Percentiles rank a stretch among this genome's conserved stretches.
phyloP scores from a whole-genome alignment of 1,284 basidiomycete species.

The Heterobasidion annosum region DNA sequence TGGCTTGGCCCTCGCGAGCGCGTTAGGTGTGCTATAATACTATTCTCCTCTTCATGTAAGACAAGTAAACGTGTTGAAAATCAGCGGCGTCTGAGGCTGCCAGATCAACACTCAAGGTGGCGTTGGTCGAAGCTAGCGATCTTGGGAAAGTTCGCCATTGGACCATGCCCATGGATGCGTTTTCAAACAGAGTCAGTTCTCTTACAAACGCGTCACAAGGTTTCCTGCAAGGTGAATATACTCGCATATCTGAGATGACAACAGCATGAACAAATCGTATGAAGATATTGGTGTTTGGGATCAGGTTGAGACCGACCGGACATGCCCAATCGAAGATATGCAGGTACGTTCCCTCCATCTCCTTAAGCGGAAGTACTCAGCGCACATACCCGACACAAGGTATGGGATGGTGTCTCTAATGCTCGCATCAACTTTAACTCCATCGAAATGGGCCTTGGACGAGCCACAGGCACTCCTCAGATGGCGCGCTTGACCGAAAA shows the following conservation, averaged over 20 bases:
- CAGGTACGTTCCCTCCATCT: slow-evolving; percentile 39
- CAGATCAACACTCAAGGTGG: slow-evolving; percentile 45
- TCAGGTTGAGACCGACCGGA: slow-evolving; percentile 64
- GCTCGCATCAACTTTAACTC: slow-evolving; percentile 70
- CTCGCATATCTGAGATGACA: background rate
- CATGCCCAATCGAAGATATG: slow-evolving; percentile 75
- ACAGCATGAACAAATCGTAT: background rate
- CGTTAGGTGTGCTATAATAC: slow-evolving; percentile 53
- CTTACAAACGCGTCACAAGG: slow-evolving; percentile 77
- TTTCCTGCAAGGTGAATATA: slow-evolving; percentile 62
- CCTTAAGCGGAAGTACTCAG: background rate
- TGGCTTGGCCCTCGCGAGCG: slow-evolving; percentile 84
- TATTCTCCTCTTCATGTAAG: slow-evolving; percentile 2
- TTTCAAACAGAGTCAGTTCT: slow-evolving; percentile 86
- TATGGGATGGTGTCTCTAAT: slow-evolving; percentile 85
- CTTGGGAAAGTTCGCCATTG: slow-evolving; percentile 64
- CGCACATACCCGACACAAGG: slow-evolving; percentile 29
- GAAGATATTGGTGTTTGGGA: slow-evolving; percentile 80
- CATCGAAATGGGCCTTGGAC: slow-evolving; percentile 31
- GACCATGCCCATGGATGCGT: slow-evolving; percentile 47
- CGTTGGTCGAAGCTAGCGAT: slow-evolving; percentile 76
- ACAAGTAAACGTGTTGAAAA: slow-evolving; percentile 1
- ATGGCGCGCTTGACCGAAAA: slow-evolving; percentile 88
- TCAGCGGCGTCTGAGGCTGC: slow-evolving; percentile 47
- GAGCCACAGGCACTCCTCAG: slow-evolving; percentile 19